Evolutionary conservation across 176 grass and related monocot genomes (phyloP), one percentile per base, ranked within the genome.

Genomic region (Avena sativa): DNA sequence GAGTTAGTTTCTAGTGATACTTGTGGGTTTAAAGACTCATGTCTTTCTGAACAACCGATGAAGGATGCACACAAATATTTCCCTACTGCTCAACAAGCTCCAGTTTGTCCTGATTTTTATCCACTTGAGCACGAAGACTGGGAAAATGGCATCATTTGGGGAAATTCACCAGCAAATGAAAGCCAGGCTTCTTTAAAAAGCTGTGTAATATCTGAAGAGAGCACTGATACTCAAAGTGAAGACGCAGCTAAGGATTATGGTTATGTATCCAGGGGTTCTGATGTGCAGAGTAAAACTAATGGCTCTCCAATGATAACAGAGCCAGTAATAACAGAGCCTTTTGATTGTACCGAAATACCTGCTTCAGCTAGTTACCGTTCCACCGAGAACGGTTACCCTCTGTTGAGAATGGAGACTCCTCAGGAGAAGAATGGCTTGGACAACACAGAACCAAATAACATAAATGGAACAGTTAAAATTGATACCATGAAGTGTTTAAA

Each of bases 141-240:
- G 97, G 97, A 98, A 86, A 87, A 90, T 84, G 87, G 83, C 83
- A 98, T 98, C 64, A 86, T 96, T 86, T 98, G 97, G 93, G 91
- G 91, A 16, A 98, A 96, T 91, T 98, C 97, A 89, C 97, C 97
- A 52, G 61, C 83, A 87, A 52, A 49, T 58, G 78, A 80, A 81
- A 92, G 76, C 77, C 82, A 90, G 56, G 32, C 77, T 82, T 89
- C 48, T 62, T 86, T 80, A 85, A 83, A 89, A 83, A 89, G 85
- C 81, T 91, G 85, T 90, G 82, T 90, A 78, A 82, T 87, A 84
- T 89, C 91, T 82, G 94, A 94, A 90, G 88, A 83, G 76, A 93
- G 82, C 12, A 48, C 82, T 61, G 88, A 96, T 65, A 38, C 20
- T 46, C 86, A 49, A 48, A 59, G 57, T 57, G 79, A 90, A 76